Evolutionary conservation across 495 filamentous ascomycete genomes (phyloP).

Genomic region (Neurospora sp.): DNA sequence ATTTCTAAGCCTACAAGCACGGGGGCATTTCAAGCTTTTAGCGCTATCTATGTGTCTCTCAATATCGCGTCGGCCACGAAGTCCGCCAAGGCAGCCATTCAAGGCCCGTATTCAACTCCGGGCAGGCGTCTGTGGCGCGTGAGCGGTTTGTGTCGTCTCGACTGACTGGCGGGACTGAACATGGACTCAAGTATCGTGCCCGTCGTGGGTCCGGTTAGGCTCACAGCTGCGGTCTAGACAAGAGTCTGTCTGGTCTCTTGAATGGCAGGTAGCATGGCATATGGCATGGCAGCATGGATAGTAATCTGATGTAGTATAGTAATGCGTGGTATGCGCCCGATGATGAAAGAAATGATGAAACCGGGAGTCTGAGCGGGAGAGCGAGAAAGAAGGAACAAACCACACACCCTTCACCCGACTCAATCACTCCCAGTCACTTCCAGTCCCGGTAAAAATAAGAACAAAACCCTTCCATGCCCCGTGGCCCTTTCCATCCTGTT

Average conservation of each 20-base stretch:
- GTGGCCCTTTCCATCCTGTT: not conserved
- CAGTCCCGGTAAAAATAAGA: not conserved
- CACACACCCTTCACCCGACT: slow-evolving; percentile 4
- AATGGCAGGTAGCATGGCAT: not conserved
- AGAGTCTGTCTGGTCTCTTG: not conserved
- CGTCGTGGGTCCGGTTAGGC: not conserved
- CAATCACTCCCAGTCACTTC: slow-evolving; percentile 4
- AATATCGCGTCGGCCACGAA: not conserved
- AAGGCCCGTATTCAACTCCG: not conserved
- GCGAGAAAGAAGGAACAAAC: slow-evolving; percentile 3
- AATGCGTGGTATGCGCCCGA: slow-evolving; percentile 4
- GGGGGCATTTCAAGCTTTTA: not conserved
- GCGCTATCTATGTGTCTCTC: not conserved
- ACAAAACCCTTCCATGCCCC: slow-evolving; percentile 1
- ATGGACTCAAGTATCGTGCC: not conserved
- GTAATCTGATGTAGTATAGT: not conserved
- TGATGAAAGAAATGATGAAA: slow-evolving; percentile 28
- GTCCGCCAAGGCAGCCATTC: not conserved
- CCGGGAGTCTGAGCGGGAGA: slow-evolving; percentile 13
- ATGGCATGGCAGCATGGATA: not conserved
- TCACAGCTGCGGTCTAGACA: not conserved
- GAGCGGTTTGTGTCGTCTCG: not conserved
- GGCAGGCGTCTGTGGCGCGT: not conserved
- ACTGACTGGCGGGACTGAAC: not conserved
- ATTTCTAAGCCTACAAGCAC: not conserved